Base-by-base conservation (phyloP, 352 stramenopile species). In the Phytophthora pseudosyringae region DNA sequence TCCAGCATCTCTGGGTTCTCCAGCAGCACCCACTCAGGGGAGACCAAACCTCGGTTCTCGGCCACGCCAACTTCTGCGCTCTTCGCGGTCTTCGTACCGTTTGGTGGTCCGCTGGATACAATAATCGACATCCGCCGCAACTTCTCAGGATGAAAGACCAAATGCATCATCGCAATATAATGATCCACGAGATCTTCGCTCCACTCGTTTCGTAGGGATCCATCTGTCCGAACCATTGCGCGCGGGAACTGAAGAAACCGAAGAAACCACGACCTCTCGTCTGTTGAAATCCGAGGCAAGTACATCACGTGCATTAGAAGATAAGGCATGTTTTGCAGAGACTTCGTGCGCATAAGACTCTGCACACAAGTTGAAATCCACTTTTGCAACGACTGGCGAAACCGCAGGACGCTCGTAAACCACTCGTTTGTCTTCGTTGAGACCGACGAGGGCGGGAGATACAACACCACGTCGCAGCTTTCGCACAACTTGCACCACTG, bases 261-360 rank as follows among this genome's bases (percentile, higher is more conserved):
- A 16, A 96, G 59, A 51, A 93, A 73, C 88, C 88, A 96, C 7
- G 81, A 90, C 0, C 88, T 74, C 40, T 94, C 88, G 57, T 93
- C 82, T 1, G 77, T 92, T 25, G 80, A 80, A 32, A 96, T 87
- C 1, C 83, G 82, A 29, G 88, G 88, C 21, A 96, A 69, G 32
- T 94, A 94, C 83, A 96, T 88, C 16, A 88, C 63, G 61, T 96
- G 88, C 84, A 94, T 91, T 13, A 96, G 61, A 16, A 96, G 44
- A 65, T 89, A 94, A 18, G 88, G 86, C 81, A 93, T 89, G 45
- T 92, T 94, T 41, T 76, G 79, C 32, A 92, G 59, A 5, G 74
- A 76, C 58, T 89, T 86, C 0, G 81, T 80, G 3, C 81, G 73
- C 41, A 93, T 72, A 9, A 96, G 59, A 13, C 59, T 81, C 32